Percentiles rank a stretch among this genome's conserved stretches.
These are phyloP conservation scores for Ophiostoma himal-ulmi DNA, from an alignment of 2,329 filamentous ascomycete species.

Conservation along the genomic window DNA sequence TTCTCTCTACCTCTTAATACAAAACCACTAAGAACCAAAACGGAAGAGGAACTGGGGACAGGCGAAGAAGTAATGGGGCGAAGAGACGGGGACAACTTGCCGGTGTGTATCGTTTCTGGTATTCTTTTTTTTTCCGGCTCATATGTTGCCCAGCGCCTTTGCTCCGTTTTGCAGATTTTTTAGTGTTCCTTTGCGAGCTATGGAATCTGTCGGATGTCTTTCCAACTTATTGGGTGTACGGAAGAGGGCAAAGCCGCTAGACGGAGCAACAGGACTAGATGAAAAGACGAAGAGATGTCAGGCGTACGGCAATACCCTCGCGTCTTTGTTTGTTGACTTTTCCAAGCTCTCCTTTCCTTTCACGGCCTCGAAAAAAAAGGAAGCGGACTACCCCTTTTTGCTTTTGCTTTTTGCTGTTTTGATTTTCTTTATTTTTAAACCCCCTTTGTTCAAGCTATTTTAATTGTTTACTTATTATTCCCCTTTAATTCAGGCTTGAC, in stretches of 20 bases:
- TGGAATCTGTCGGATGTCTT: conserved; percentile 2
- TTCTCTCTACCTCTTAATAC: background rate
- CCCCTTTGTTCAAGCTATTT: conserved; percentile 14
- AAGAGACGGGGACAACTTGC: background rate
- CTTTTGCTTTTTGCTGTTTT: conserved; percentile 17
- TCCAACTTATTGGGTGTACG: background rate
- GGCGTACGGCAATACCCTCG: background rate
- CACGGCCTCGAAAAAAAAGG: conserved; percentile 15
- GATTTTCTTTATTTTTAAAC: conserved; percentile 15
- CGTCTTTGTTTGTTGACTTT: conserved; percentile 2
- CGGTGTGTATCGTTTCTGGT: background rate
- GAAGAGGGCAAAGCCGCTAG: conserved; percentile 6
- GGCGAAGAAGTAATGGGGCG: background rate
- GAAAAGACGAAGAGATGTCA: background rate
- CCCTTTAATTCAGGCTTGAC: background rate
- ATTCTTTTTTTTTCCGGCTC: background rate
- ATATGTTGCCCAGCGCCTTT: background rate
- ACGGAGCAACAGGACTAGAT: background rate
- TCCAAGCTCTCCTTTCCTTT: conserved; percentile 8
- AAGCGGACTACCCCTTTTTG: conserved; percentile 21
- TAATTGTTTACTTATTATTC: conserved; percentile 16
- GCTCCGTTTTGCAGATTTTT: background rate
- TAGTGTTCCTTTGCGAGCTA: conserved; percentile 1
- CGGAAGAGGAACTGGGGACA: background rate
- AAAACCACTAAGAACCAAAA: conserved; percentile 12